These are phyloP conservation scores for Ceratocystis eucalypticola DNA, from an alignment of 2,329 filamentous ascomycete genomes.

Conservation along the genomic window DNA sequence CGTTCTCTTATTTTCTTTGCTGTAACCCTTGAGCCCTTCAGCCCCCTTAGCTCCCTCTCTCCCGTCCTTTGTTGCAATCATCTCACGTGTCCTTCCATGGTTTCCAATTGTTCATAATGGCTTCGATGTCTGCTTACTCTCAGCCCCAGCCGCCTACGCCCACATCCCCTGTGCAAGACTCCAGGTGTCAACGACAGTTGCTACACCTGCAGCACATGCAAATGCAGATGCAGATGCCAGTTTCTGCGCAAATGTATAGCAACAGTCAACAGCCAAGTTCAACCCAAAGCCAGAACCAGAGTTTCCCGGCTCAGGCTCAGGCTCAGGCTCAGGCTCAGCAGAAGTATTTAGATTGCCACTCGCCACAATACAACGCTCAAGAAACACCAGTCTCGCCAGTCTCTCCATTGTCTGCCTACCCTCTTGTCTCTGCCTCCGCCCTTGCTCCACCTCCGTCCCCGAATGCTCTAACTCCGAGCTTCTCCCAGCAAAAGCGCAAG, in stretches of 20 bases:
- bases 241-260: not conserved
- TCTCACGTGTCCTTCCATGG: not conserved
- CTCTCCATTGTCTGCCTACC: conserved; percentile 6
- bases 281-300: no score
- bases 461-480: no score
- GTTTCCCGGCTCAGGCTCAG: not conserved
- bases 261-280: not conserved
- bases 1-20: not conserved
- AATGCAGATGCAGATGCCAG: conserved; percentile 1
- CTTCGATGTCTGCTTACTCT: conserved; percentile 13
- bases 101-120: not conserved
- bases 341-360: not conserved
- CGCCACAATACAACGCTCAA: not conserved
- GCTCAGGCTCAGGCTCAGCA: not conserved
- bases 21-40: not conserved
- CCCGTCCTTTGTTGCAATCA: not conserved
- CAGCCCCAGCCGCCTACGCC: conserved; percentile 9
- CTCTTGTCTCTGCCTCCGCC: conserved; percentile 6
- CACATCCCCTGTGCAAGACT: not conserved
- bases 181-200: conserved; percentile 6
- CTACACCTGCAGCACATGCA: conserved; percentile 4
- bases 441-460: not conserved
- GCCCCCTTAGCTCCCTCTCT: not conserved
- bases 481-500: conserved; percentile 39
- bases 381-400: not conserved